Evolutionary conservation across 2,329 filamentous ascomycete genomes (phyloP).

Genomic region (Aspergillus tamarii): DNA sequence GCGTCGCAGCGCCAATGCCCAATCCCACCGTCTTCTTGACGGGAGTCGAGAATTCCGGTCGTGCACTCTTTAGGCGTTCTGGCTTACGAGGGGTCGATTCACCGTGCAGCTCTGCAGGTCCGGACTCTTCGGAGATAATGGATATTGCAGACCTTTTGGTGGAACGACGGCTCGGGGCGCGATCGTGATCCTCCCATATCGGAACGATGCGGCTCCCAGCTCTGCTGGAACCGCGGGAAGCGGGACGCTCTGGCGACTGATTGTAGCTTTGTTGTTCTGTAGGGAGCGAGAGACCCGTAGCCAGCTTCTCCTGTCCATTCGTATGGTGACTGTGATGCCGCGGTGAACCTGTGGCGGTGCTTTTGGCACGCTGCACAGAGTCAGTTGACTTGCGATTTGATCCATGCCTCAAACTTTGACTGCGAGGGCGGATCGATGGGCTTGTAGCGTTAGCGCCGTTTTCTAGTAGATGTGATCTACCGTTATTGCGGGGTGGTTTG

Average conservation of each 20-base stretch:
- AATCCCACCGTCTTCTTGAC: conserved; percentile 31
- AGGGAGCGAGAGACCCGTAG: no score
- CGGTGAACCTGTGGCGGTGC: conserved; percentile 20
- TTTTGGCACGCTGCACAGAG: conserved; percentile 30
- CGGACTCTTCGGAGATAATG: conserved; percentile 14
- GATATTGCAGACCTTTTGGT: conserved; percentile 21
- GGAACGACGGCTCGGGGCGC: conserved; percentile 19
- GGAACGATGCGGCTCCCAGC: conserved; percentile 31
- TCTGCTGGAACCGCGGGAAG: conserved; percentile 16
- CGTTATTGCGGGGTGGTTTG: conserved; percentile 25
- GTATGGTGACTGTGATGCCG: conserved; percentile 11
- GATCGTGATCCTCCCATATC: conserved; percentile 49
- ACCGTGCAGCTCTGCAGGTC: conserved; percentile 17
- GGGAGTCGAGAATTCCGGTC: conserved; percentile 29
- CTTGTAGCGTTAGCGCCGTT: conserved; percentile 14
- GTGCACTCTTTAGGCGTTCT: conserved; percentile 14
- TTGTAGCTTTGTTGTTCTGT: neutral
- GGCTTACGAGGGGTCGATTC: conserved; percentile 8
- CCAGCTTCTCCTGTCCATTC: conserved; percentile 7
- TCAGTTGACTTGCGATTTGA: conserved; percentile 33
- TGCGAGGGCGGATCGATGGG: conserved; percentile 16
- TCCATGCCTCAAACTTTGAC: conserved; percentile 17
- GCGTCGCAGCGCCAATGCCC: conserved; percentile 41
- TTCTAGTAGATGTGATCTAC: conserved; percentile 21
- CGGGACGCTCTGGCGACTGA: neutral